Percentiles rank a stretch among this genome's conserved stretches.
These are phyloP conservation scores for Cyphellophora europaea DNA, from an alignment of 2,329 filamentous ascomycete species.

Conservation along the genomic window DNA sequence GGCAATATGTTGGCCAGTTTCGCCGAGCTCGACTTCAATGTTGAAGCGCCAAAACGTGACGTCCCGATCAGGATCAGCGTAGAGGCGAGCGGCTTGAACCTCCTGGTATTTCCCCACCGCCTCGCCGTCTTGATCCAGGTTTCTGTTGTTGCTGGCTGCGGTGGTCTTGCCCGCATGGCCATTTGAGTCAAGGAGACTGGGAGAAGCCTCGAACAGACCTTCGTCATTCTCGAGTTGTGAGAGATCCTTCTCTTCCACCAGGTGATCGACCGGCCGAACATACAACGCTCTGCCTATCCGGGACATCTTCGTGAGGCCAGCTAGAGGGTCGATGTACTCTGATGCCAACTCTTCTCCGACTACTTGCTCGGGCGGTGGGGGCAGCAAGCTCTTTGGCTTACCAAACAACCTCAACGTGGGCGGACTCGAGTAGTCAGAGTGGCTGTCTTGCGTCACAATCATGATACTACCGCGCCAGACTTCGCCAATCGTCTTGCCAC, in stretches of 20 bases:
- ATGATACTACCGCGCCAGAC: slow-evolving; percentile 90
- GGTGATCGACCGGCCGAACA: slow-evolving; percentile 77
- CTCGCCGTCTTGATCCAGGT: slow-evolving; percentile 58
- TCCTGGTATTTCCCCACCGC: slow-evolving; percentile 73
- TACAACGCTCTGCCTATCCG: slow-evolving; percentile 79
- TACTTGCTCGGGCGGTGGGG: slow-evolving; percentile 64
- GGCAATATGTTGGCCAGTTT: slow-evolving; percentile 73
- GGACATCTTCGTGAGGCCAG: slow-evolving; percentile 76
- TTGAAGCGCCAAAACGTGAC: slow-evolving; percentile 97
- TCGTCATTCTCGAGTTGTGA: slow-evolving; percentile 71
- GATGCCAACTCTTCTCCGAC: slow-evolving; percentile 58
- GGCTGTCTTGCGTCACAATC: slow-evolving; percentile 83
- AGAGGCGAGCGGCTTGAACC: slow-evolving; percentile 70
- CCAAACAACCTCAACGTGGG: slow-evolving; percentile 78
- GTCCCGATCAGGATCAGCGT: slow-evolving; percentile 73
- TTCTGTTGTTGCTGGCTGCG: slow-evolving; percentile 36
- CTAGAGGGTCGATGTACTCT: slow-evolving; percentile 79
- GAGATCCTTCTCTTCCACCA: slow-evolving; percentile 68
- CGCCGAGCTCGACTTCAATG: slow-evolving; percentile 76
- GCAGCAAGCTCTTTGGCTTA: slow-evolving; percentile 73
- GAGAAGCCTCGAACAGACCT: slow-evolving; percentile 67
- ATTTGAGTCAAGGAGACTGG: slow-evolving; percentile 33
- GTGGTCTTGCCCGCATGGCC: slow-evolving; percentile 25
- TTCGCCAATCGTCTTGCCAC: slow-evolving; percentile 46
- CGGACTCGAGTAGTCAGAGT: slow-evolving; percentile 69